Evolutionary conservation across 2,329 filamentous ascomycete genomes (phyloP).

Genomic region (Alternaria burnsii): DNA sequence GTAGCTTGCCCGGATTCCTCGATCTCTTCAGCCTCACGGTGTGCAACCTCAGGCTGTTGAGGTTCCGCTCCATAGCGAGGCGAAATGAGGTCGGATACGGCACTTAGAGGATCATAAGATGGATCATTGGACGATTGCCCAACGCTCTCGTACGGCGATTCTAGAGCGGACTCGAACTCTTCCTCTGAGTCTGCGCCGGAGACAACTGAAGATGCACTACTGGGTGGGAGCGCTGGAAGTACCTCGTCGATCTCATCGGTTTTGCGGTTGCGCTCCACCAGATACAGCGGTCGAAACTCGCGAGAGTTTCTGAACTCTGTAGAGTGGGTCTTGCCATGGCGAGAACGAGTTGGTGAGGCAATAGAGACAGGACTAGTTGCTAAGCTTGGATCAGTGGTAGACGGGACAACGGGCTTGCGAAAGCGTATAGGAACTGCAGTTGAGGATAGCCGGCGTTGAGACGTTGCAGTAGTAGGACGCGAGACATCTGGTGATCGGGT

Average conservation of each 20-base stretch:
- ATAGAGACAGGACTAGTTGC: conserved; percentile 33
- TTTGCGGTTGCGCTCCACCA: conserved; percentile 71
- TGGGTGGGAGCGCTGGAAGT: conserved; percentile 62
- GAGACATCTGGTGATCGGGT: conserved; percentile 35
- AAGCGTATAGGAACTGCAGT: conserved; percentile 67
- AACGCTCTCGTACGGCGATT: conserved; percentile 45
- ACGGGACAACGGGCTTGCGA: conserved; percentile 57
- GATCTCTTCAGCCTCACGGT: conserved; percentile 53
- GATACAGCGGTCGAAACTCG: conserved; percentile 82
- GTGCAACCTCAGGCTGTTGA: conserved; percentile 33
- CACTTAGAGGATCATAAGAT: conserved; percentile 31
- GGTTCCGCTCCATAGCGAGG: conserved; percentile 25
- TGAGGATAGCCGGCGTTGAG: conserved; percentile 40
- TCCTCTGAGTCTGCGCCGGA: conserved; percentile 54
- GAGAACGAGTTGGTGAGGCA: conserved; percentile 54
- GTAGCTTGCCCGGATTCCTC: conserved; percentile 73
- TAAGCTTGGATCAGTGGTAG: conserved; percentile 50
- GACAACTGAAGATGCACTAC: conserved; percentile 50
- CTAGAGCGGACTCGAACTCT: conserved; percentile 56
- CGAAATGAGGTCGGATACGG: conserved; percentile 29
- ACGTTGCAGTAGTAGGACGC: conserved; percentile 24
- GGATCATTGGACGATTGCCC: conserved; percentile 34
- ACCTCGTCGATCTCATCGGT: conserved; percentile 47
- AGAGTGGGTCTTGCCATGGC: conserved; percentile 59
- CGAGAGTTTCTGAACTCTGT: conserved; percentile 63